Evolutionary conservation across 78 protist species (phyloP), one percentile per base, ranked within the genome.

Genomic region (Thecamonas trahens): DNA sequence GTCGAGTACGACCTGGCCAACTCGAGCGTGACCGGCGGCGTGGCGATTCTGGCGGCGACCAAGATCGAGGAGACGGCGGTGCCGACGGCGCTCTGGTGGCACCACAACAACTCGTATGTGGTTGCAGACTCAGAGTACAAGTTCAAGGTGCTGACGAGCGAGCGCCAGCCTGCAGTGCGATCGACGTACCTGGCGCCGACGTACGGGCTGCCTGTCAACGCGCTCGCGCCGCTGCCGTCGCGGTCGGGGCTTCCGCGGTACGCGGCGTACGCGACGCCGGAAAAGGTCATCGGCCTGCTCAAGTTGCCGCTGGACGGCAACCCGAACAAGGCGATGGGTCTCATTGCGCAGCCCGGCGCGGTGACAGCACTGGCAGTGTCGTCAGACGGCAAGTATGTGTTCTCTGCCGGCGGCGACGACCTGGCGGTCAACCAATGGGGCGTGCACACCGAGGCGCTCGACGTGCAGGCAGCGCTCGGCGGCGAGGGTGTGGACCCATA

Each of bases 221-320:
- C 20, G 37, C 15, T 76, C 20, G 20, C 62, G 37, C n/a, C 38
- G 24, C 18, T 82, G n/a, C 61, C 71, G 15, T 53, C 45, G 74
- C 35, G 47, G 11, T 37, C 65, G 39, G 53, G 26, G 53, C n/a
- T 62, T 62, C 38, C 20, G 61, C 54, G 52, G 20, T 53, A 44
- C 60, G 6, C 61, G 15, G 78, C 49, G 61, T 71, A 71, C 71
- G 34, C 64, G 37, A 77, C 80, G 34, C 45, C 32, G 32, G 77
- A 68, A 53, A 1, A 52, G 49, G 84, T 85, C 22, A 40, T 79
- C 4, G 90, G 90, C 5, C 34, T 85, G 15, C 38, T 68, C 38
- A 28, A 45, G 70, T 24, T 79, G 32, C 90, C 90, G 18, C 35
- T 85, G 31, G 84, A 78, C 67, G 90, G 90, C 39, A 74, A 74